phyloP scores from a whole-genome alignment of 345 rosid genomes.

The Aquilaria malaccensis region DNA sequence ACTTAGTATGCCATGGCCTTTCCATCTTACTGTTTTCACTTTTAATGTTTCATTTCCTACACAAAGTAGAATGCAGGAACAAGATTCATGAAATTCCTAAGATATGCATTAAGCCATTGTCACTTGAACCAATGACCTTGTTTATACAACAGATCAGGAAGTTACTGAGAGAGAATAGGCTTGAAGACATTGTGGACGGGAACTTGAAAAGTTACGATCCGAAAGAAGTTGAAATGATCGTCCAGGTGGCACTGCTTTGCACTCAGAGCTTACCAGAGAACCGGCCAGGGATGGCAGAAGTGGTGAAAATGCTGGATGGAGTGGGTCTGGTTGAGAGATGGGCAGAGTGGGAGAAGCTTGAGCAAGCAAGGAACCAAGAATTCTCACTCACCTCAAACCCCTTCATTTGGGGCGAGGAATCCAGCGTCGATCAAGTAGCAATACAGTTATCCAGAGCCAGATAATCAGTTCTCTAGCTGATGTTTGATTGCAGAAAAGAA shows the following conservation, averaged over 20 bases:
- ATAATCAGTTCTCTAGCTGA: constrained; percentile 16
- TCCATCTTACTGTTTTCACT: too few relatives aligned
- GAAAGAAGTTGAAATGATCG: constrained; percentile 61
- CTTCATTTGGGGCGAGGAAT: constrained; percentile 65
- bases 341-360: constrained; percentile 66
- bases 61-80: too few relatives aligned
- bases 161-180: constrained; percentile 60
- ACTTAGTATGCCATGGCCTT: too few relatives aligned
- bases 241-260: constrained; percentile 85
- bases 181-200: constrained; percentile 65
- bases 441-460: constrained; percentile 73
- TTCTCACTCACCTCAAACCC: constrained; percentile 41
- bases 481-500: too few relatives aligned
- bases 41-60: too few relatives aligned
- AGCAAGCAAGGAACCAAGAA: constrained; percentile 53
- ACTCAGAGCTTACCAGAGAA: constrained; percentile 68
- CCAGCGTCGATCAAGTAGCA: constrained; percentile 63
- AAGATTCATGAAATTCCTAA: too few relatives aligned
- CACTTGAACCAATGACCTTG: too few relatives aligned
- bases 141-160: constrained; percentile 49
- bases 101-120: too few relatives aligned
- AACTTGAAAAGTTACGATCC: constrained; percentile 43
- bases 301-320: constrained; percentile 75
- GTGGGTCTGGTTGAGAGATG: constrained; percentile 63
- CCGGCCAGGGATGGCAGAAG: constrained; percentile 70